These are phyloP conservation scores for Rhynchospora breviuscula DNA, from an alignment of 176 grass and related monocot genomes.

Conservation along the genomic window DNA sequence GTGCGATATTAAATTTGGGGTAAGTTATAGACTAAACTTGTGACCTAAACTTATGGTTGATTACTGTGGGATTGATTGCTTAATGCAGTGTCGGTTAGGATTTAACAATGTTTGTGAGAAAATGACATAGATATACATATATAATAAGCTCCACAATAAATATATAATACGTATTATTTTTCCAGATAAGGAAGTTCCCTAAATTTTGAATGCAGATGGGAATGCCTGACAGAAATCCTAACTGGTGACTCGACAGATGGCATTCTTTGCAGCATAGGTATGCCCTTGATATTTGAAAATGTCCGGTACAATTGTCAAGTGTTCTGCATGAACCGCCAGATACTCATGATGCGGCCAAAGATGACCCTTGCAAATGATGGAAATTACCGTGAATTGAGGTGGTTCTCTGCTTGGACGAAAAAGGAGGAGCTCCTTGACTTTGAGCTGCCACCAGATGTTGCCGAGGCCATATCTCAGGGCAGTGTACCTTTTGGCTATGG, in stretches of 20 bases:
- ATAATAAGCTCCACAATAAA: background rate
- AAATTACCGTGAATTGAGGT: slow-evolving; percentile 91
- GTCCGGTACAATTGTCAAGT: slow-evolving; percentile 94
- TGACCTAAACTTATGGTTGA: background rate
- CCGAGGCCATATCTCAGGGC: slow-evolving; percentile 56
- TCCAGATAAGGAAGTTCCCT: background rate
- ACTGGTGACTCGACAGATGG: slow-evolving; percentile 59
- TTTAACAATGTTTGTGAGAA: background rate
- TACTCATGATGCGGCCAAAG: slow-evolving; percentile 93
- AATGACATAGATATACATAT: background rate
- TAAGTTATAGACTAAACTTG: background rate
- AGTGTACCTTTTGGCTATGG: slow-evolving; percentile 84
- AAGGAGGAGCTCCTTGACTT: slow-evolving; percentile 71
- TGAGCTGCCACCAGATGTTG: slow-evolving; percentile 61
- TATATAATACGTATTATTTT: background rate
- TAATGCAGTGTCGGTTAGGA: background rate
- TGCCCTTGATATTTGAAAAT: slow-evolving; percentile 83
- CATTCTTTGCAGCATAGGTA: slow-evolving; percentile 93
- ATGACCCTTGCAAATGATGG: slow-evolving; percentile 93
- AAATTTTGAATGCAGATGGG: slow-evolving; percentile 51
- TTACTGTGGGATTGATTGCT: background rate
- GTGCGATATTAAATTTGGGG: background rate
- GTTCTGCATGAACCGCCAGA: slow-evolving; percentile 79
- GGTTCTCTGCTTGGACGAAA: slow-evolving; percentile 90
- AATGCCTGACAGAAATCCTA: slow-evolving; percentile 81